A percentile compares a stretch with the other conserved stretches of the same genome.
phyloP scores from a whole-genome alignment of 805 yeast species.

The Nakazawaea peltata region DNA sequence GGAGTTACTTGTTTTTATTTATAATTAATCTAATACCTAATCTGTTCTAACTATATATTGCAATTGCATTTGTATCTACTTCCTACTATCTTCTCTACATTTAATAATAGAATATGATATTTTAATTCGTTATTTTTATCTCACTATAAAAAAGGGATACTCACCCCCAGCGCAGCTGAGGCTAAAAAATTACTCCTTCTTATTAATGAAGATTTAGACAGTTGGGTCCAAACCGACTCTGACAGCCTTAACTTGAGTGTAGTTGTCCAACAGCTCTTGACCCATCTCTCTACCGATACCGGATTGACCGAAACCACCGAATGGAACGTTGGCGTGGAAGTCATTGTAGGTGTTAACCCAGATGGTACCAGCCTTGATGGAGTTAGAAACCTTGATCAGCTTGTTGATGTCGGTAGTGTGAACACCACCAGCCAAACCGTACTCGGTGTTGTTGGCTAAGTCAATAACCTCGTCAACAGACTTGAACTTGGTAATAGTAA shows the following conservation, averaged over 20 bases:
- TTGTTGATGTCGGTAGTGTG: conserved; percentile 65
- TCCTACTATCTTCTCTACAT: too few relatives aligned
- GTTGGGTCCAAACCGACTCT: conserved; percentile 6
- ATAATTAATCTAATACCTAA: too few relatives aligned
- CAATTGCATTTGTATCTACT: too few relatives aligned
- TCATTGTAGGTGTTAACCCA: conserved; percentile 75
- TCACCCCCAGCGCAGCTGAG: too few relatives aligned
- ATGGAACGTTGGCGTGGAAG: conserved; percentile 60
- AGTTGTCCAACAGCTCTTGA: conserved; percentile 54
- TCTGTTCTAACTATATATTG: too few relatives aligned
- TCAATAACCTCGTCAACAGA: conserved; percentile 67
- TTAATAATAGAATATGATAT: too few relatives aligned
- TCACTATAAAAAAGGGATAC: too few relatives aligned
- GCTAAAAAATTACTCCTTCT: too few relatives aligned
- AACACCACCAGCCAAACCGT: conserved; percentile 85
- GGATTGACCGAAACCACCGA: conserved; percentile 62
- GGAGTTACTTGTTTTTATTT: too few relatives aligned
- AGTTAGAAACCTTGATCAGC: conserved; percentile 59
- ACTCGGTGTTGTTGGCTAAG: conserved; percentile 68
- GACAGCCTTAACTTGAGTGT: conserved; percentile 59
- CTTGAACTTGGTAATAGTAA: conserved; percentile 64
- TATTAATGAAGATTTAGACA: too few relatives aligned
- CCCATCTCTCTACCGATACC: conserved; percentile 76
- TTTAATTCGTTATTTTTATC: too few relatives aligned
- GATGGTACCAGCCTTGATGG: conserved; percentile 70